Conservation (phyloP, 2,329 filamentous ascomycete species). For the Sarocladium oryzae region DNA sequence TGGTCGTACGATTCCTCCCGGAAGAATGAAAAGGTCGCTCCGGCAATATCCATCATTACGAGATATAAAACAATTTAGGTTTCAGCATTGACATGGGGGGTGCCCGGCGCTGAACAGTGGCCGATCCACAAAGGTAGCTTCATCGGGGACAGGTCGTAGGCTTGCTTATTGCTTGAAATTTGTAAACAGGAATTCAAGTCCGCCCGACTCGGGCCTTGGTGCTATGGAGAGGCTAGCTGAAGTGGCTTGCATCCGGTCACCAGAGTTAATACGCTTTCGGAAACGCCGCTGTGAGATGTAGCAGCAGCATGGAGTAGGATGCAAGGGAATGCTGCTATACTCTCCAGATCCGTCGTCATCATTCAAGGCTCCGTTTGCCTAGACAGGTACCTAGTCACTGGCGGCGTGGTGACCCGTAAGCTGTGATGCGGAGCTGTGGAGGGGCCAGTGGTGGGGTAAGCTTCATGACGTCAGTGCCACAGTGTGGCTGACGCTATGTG, state of each 20-base stretch:
- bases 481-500: neutral
- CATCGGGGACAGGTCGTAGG: no score
- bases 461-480: neutral
- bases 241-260: neutral
- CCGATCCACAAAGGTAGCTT: no score
- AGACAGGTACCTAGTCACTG: neutral
- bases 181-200: neutral
- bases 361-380: neutral
- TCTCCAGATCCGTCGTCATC: neutral
- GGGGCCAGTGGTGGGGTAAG: slow-evolving; percentile 1
- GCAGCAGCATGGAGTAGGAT: neutral
- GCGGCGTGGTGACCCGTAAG: neutral
- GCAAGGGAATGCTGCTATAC: neutral
- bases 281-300: no score
- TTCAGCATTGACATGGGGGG: no score
- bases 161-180: no score
- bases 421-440: neutral
- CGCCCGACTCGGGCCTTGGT: neutral
- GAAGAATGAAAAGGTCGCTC: no score
- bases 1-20: no score
- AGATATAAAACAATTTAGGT: no score
- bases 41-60: neutral
- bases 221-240: neutral
- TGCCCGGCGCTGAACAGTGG: no score
- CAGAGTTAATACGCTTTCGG: slow-evolving; percentile 1